Evolutionary conservation across 345 rosid genomes (phyloP).

Genomic region (Erucastrum elatum): DNA sequence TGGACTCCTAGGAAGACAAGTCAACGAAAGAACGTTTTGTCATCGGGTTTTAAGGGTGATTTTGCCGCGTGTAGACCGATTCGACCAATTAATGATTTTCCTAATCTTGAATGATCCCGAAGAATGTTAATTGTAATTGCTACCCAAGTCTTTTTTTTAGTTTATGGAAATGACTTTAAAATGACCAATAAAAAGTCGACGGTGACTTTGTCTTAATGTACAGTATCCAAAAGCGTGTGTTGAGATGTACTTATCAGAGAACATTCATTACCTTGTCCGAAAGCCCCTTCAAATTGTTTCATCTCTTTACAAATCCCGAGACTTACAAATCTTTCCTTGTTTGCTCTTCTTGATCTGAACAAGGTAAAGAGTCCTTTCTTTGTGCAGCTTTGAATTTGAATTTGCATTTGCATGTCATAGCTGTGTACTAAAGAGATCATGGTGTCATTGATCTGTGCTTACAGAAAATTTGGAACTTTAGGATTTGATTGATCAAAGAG

Average conservation of each 20-base stretch:
- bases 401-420: background rate
- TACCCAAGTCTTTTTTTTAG: background rate
- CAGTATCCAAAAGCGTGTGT: background rate
- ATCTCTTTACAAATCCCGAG: background rate
- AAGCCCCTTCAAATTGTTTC: background rate
- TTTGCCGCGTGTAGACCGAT: background rate
- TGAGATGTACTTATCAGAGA: background rate
- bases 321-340: slow-evolving; percentile 17
- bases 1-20: background rate
- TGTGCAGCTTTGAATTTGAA: background rate
- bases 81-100: background rate
- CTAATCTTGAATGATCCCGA: background rate
- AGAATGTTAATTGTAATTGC: slow-evolving; percentile 11
- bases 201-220: slow-evolving; percentile 29
- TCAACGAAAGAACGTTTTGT: background rate
- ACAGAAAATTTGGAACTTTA: slow-evolving; percentile 25
- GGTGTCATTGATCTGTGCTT: slow-evolving; percentile 7
- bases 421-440: slow-evolving; percentile 25
- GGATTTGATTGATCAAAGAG: background rate
- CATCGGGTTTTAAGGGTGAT: background rate
- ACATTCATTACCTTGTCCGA: slow-evolving; percentile 22
- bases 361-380: background rate
- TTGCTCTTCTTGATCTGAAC: background rate
- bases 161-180: background rate
- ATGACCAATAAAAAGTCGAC: background rate